phyloP scores from a whole-genome alignment of 495 filamentous ascomycete genomes.

The Cetradonia linearis region DNA sequence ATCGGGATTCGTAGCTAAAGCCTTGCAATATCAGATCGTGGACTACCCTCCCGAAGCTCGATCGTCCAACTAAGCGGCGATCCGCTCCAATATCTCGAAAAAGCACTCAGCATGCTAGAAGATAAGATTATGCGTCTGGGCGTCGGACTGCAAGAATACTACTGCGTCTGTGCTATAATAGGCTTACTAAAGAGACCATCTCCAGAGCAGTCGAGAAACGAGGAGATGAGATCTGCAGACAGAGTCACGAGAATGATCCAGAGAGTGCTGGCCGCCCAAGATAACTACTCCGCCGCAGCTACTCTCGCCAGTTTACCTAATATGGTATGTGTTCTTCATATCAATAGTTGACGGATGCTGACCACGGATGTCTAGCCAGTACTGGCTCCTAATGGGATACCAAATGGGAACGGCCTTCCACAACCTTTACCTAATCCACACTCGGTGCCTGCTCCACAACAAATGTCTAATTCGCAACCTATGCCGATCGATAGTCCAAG shows the following conservation, averaged over 20 bases:
- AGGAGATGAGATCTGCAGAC: constrained; percentile 5
- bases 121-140: constrained; percentile 27
- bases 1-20: neutral
- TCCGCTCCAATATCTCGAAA: constrained; percentile 24
- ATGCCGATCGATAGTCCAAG: neutral
- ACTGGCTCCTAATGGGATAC: neutral
- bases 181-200: constrained; percentile 14
- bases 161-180: constrained; percentile 28
- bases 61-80: constrained; percentile 7
- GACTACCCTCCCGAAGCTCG: constrained; percentile 2
- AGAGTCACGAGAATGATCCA: constrained; percentile 10
- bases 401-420: neutral
- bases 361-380: neutral
- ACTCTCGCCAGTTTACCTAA: constrained; percentile 19
- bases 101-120: constrained; percentile 25
- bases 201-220: neutral
- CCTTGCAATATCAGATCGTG: neutral
- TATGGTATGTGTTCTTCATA: constrained; percentile 2
- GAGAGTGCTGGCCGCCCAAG: constrained; percentile 7
- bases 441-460: neutral
- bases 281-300: constrained; percentile 20
- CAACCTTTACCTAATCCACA: neutral
- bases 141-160: constrained; percentile 29
- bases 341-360: neutral
- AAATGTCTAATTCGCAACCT: neutral